phyloP scores from a whole-genome alignment of 768 basidiomycete species.

The Lentinula aciculospora region DNA sequence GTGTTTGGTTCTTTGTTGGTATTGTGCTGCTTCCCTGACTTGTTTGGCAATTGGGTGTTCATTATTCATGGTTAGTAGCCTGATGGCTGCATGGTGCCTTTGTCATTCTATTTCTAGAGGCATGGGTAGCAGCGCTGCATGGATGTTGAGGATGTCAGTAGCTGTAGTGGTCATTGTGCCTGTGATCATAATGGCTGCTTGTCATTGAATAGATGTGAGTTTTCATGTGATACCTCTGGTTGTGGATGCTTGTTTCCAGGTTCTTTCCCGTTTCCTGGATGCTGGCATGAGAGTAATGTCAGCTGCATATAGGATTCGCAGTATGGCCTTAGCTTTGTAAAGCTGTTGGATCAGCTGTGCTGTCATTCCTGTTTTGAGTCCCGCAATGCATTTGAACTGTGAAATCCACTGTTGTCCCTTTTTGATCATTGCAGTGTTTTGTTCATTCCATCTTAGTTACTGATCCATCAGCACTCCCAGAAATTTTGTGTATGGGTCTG shows the following conservation, averaged over 20 bases:
- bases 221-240: neutral
- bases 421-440: conserved; percentile 6
- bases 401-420: conserved; percentile 10
- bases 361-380: no score
- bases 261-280: neutral
- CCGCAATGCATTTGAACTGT: no score
- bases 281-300: neutral
- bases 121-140: conserved; percentile 11
- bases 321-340: neutral
- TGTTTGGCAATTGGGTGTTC: conserved; percentile 6
- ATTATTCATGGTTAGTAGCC: conserved; percentile 4
- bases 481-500: no score
- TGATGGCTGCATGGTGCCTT: neutral
- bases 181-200: no score
- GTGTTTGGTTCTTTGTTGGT: no score
- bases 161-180: conserved; percentile 9
- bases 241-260: neutral
- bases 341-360: no score
- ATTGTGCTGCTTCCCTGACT: no score
- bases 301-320: neutral
- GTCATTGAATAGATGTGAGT: no score
- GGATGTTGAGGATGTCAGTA: conserved; percentile 9
- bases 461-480: conserved; percentile 5
- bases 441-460: conserved; percentile 7
- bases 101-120: conserved; percentile 2